A percentile compares a stretch with the other conserved stretches of the same genome.
These are phyloP conservation scores for Fusarium sterilihyphosum DNA, from an alignment of 2,329 filamentous ascomycete species.

Conservation along the genomic window DNA sequence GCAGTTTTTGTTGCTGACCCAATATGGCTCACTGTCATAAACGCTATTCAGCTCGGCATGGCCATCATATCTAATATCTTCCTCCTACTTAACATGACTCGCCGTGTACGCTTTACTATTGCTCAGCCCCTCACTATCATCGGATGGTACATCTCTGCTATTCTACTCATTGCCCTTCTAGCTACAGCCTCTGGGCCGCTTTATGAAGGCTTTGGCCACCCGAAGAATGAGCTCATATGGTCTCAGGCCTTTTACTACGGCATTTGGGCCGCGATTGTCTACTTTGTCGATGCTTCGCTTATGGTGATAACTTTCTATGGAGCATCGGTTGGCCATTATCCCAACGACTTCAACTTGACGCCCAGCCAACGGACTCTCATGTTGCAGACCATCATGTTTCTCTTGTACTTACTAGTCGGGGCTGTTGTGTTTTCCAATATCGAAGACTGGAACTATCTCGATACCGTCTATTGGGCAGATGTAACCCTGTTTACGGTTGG, in stretches of 20 bases:
- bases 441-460: slow-evolving; percentile 79
- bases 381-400: slow-evolving; percentile 87
- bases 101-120: slow-evolving; percentile 79
- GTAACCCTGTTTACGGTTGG: slow-evolving; percentile 74
- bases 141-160: slow-evolving; percentile 75
- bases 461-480: slow-evolving; percentile 83
- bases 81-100: slow-evolving; percentile 87
- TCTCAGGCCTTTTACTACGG: slow-evolving; percentile 91
- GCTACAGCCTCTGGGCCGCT: slow-evolving; percentile 72
- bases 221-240: slow-evolving; percentile 65
- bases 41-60: slow-evolving; percentile 79
- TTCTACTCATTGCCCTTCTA: slow-evolving; percentile 73
- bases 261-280: slow-evolving; percentile 80
- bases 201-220: slow-evolving; percentile 47
- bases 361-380: slow-evolving; percentile 87
- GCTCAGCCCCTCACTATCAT: slow-evolving; percentile 86
- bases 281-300: slow-evolving; percentile 80
- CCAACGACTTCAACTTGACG: slow-evolving; percentile 80
- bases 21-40: slow-evolving; percentile 77
- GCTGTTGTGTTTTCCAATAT: slow-evolving; percentile 78
- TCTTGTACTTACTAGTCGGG: slow-evolving; percentile 82
- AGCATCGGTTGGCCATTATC: slow-evolving; percentile 75
- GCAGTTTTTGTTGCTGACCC: slow-evolving; percentile 72
- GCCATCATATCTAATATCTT: slow-evolving; percentile 84
- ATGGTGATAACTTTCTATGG: slow-evolving; percentile 84